Conservation (phyloP, 2,329 filamentous ascomycete species). For the Pochonia chlamydosporia region DNA sequence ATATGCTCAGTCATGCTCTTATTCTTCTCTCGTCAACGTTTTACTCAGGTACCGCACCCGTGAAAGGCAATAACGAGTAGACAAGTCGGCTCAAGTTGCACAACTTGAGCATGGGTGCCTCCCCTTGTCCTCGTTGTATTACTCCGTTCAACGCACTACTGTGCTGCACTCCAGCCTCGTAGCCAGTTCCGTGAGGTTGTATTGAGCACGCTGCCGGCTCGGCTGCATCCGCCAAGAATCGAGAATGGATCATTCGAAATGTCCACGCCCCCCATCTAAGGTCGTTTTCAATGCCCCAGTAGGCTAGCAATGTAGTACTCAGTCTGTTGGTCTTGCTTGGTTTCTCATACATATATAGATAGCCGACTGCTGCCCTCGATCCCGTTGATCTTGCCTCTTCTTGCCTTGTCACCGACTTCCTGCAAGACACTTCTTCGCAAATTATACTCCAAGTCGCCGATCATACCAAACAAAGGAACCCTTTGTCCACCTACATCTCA, state of each 20-base stretch:
- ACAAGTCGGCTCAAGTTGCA: not conserved
- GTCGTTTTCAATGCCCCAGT: not conserved
- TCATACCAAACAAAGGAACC: not conserved
- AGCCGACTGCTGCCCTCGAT: not conserved
- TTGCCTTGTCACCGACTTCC: slow-evolving; percentile 4
- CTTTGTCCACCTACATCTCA: slow-evolving; percentile 13
- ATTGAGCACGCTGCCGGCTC: not conserved
- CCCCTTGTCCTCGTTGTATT: not conserved
- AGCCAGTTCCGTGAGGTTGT: not conserved
- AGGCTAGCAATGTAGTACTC: not conserved
- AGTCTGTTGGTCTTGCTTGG: not conserved
- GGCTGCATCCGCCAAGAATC: slow-evolving; percentile 6
- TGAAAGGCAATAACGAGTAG: not conserved
- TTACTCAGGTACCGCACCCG: not conserved
- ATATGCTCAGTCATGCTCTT: too few species aligned
- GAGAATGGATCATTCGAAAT: not conserved
- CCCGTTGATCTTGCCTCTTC: not conserved
- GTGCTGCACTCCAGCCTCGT: not conserved
- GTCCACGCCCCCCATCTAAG: not conserved
- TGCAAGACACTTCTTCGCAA: not conserved
- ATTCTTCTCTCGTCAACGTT: not conserved
- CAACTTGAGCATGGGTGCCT: not conserved
- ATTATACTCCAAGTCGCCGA: slow-evolving; percentile 1
- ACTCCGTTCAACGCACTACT: not conserved
- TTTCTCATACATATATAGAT: slow-evolving; percentile 4